Base-by-base conservation (phyloP, 331 rosid genomes). In the Prunus yedoensis region DNA sequence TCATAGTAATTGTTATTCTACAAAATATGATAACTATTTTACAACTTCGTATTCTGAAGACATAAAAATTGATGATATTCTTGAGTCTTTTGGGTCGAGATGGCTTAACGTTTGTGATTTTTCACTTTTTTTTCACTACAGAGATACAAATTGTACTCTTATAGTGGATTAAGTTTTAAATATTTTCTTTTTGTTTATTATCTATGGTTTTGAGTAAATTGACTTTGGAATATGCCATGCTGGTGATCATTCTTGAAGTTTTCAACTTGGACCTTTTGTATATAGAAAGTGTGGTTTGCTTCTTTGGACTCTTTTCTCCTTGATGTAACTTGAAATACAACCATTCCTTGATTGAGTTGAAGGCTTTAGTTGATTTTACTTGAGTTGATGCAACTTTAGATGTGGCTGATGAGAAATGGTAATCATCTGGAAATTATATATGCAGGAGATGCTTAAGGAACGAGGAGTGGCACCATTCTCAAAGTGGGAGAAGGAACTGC, bases 401-500 rank as follows among this genome's bases (percentile, higher is more conserved):
- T 56, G 64, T 71, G 50, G 51, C 59, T 46, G 66, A 1, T 62
- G 60, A 13, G 41, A 75, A 57, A 52, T 74, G 52, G 59, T 79
- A 69, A 74, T 75, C 62, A 49, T 79, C 25, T 67, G 76, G 30
- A 5, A 17, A 15, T 32, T 72, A 35, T 70, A 66, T 78, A 65
- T 83, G 66, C 67, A 94, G 99, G 97, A 90, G 79, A 94, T 94
- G 99, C 99, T 92, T 21, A 94, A 92, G 91, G 97, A 92, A 74
- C 88, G 99, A 46, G 97, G 99, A 57, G 97, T 94, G 79, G 97
- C 97, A 65, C 99, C 99, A 85, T 94, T 94, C 92, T 94, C 99
- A 6, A 94, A 94, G 85, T 94, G 99, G 99, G 99, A 94, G 84
- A 94, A 92, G 87, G 99, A 94, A 81, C 84, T 94, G 81, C 99